Evolutionary conservation across 129 eudicot genomes (phyloP).

Genomic region (carrot (Daucus carota)): DNA sequence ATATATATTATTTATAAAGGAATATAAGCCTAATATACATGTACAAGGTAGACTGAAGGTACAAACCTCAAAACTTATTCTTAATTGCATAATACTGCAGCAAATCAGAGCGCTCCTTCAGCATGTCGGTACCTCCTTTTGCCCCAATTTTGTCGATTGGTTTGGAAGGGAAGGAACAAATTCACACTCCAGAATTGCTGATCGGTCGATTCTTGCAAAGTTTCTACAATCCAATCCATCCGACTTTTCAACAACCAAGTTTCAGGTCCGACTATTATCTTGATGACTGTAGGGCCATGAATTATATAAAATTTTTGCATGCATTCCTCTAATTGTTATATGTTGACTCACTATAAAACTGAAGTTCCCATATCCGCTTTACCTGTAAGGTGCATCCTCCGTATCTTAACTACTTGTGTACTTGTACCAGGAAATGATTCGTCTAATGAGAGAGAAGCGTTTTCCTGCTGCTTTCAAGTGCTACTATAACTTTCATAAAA

Average conservation of each 20-base stretch:
- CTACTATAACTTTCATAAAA: constrained; percentile 70
- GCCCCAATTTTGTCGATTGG: constrained; percentile 80
- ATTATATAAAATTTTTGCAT: not conserved
- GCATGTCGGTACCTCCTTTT: constrained; percentile 71
- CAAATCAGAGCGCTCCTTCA: constrained; percentile 92
- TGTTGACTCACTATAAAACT: not conserved
- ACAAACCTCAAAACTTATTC: not conserved
- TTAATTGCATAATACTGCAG: constrained; percentile 34
- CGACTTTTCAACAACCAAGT: constrained; percentile 64
- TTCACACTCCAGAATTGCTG: constrained; percentile 56
- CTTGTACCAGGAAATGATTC: constrained; percentile 70
- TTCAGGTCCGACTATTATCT: constrained; percentile 45
- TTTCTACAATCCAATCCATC: constrained; percentile 77
- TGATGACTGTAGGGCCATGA: not conserved
- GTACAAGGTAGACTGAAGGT: constrained; percentile 5
- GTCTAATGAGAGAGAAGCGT: constrained; percentile 75
- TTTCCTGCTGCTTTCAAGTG: constrained; percentile 85
- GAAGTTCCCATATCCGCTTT: not conserved
- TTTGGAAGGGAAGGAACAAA: constrained; percentile 57
- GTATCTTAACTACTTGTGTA: not conserved
- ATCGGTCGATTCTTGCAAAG: constrained; percentile 56
- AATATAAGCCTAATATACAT: not conserved
- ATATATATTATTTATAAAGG: too few species aligned
- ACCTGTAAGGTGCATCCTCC: not conserved
- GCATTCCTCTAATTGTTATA: not conserved